phyloP scores from a whole-genome alignment of 345 rosid species.

The Citrus glauca region DNA sequence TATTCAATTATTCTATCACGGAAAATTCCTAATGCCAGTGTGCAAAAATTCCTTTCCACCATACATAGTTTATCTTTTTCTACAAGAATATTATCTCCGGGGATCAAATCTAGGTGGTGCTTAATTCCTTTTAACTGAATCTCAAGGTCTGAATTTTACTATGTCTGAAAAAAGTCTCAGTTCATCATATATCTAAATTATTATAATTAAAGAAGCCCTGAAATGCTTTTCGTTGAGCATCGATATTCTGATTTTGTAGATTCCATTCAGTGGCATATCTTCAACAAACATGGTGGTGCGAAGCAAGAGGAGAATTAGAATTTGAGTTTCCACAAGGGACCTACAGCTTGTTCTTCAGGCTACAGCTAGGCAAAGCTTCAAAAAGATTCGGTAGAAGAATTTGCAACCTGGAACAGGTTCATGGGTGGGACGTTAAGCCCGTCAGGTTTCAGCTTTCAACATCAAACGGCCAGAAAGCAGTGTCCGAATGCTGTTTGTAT shows the following conservation, averaged over 20 bases:
- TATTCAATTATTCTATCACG: no score
- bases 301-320: constrained; percentile 66
- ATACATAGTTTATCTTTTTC: no score
- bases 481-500: constrained; percentile 49
- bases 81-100: no score
- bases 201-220: no score
- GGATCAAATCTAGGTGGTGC: no score
- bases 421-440: constrained; percentile 88
- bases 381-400: constrained; percentile 59
- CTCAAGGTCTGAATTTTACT: no score
- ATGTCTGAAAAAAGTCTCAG: no score
- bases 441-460: constrained; percentile 72
- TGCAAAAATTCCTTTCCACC: no score
- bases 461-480: constrained; percentile 54
- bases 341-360: constrained; percentile 68
- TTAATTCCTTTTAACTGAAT: no score
- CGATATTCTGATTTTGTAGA: constrained; percentile 21
- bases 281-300: constrained; percentile 97
- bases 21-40: no score
- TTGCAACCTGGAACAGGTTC: constrained; percentile 68
- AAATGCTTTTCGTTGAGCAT: neutral
- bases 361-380: constrained; percentile 59
- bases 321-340: constrained; percentile 74
- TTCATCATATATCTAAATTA: no score
- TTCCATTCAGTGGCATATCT: constrained; percentile 77